Base-by-base conservation (phyloP, 2,329 filamentous ascomycete genomes). In the Aspergillus sp. region DNA sequence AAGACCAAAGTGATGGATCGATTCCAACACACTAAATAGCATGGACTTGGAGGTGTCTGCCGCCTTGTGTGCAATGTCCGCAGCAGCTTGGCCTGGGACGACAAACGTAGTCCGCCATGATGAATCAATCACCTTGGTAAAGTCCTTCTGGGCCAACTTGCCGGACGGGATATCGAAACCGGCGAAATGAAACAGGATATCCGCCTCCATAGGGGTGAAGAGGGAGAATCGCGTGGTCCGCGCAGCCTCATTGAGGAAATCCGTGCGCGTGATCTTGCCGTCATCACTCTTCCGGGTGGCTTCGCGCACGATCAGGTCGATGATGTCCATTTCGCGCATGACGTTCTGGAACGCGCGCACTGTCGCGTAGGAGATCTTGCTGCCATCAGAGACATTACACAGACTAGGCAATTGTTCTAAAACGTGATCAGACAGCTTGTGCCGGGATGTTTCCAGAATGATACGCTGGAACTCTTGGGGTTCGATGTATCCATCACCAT, bases 161-260 rank as follows among this genome's bases (percentile, higher is more conserved):
- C 90, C 93, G 1, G 89, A 91, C 3, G 88, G 86, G 59, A 93
- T 85, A 63, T 96, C 88, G 46, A 97, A 77, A 52, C 90, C 88
- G 50, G 93, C 93, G 68, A 98, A 98, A 73, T 97, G 93, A 77
- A 98, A 98, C 36, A 98, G 80, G 52, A 98, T 95, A 63, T 98
- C 93, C 36, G 91, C 90, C 70, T 98, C 93, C 89, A 97, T 96
- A 8, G 93, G 93, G 0, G 93, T 97, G 71, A 97, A 96, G 33
- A 94, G 80, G 8, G 90, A 94, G 75, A 96, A 98, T 53, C 93
- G 84, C 27, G 91, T 94, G 61, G 93, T 83, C 54, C 84, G 84
- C 40, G 91, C 85, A 7, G 93, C 91, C 73, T 96, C 90, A 68
- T 95, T 91, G 52, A 97, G 73, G 71, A 98, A 98, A 62, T 97